These are phyloP conservation scores for Eucalyptus sp. DNA, from an alignment of 345 rosid genomes.

Conservation along the genomic window DNA sequence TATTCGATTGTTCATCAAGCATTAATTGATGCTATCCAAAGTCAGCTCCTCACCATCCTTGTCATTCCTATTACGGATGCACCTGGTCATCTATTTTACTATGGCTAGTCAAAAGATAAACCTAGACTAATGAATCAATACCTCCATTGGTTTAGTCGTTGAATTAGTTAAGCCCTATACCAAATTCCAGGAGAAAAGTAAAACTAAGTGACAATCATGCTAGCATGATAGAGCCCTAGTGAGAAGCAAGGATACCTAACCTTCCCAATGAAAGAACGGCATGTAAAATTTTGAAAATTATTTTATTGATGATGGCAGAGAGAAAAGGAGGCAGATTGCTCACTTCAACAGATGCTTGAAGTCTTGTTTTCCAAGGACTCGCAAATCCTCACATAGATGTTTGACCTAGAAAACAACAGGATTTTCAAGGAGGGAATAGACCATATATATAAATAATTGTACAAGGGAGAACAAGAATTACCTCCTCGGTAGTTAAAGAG, in stretches of 20 bases:
- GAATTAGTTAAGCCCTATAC: neutral
- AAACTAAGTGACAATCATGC: neutral
- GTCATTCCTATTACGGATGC: neutral
- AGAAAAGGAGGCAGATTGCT: slow-evolving; percentile 3
- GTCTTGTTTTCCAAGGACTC: slow-evolving; percentile 88
- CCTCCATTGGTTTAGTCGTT: neutral
- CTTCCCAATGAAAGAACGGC: neutral
- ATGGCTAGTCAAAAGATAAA: neutral
- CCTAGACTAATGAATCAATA: neutral
- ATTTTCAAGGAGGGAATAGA: neutral
- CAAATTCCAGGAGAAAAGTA: neutral
- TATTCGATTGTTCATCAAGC: neutral
- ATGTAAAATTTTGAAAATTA: neutral
- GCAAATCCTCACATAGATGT: slow-evolving; percentile 79
- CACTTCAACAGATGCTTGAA: slow-evolving; percentile 89
- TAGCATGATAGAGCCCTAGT: neutral
- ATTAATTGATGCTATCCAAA: neutral
- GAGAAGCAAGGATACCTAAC: neutral
- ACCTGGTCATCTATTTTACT: neutral
- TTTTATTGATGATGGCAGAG: neutral
- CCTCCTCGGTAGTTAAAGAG: slow-evolving; percentile 80
- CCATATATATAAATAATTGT: neutral
- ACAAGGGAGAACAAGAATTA: neutral
- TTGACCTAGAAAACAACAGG: slow-evolving; percentile 38
- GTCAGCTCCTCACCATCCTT: neutral